Evolutionary conservation across 176 grass and related monocot species (phyloP).

Genomic region (Bromus sterilis): DNA sequence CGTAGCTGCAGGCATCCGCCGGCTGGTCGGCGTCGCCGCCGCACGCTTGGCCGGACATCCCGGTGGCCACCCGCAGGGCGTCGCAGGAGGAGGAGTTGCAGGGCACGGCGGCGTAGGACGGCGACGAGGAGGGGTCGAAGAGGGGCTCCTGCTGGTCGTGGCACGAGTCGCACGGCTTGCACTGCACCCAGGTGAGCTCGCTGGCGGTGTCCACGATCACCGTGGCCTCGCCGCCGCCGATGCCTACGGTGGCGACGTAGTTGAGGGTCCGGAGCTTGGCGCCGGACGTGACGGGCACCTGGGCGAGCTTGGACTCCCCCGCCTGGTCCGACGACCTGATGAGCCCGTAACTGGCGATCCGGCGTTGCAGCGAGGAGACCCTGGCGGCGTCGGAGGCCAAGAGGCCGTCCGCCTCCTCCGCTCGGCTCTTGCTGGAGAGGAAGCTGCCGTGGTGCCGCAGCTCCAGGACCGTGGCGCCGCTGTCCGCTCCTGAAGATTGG

Average conservation of each 20-base stretch:
- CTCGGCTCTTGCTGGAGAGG: background rate
- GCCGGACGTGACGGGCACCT: constrained; percentile 46
- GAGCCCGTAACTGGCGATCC: background rate
- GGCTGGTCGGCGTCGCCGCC: constrained; percentile 5
- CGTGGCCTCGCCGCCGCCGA: constrained; percentile 41
- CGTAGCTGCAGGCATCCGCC: constrained; percentile 43
- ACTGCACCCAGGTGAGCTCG: constrained; percentile 85
- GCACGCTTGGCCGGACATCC: constrained; percentile 9
- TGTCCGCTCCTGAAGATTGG: constrained; percentile 27
- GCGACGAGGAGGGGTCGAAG: constrained; percentile 57
- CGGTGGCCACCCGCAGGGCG: constrained; percentile 40
- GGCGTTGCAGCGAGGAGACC: constrained; percentile 41
- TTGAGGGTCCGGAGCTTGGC: constrained; percentile 51
- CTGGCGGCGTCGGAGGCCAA: constrained; percentile 41
- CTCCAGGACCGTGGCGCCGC: constrained; percentile 47
- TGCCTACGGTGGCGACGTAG: constrained; percentile 41
- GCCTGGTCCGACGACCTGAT: background rate
- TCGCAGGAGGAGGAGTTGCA: constrained; percentile 59
- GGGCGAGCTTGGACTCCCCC: constrained; percentile 2
- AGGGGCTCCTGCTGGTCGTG: constrained; percentile 59
- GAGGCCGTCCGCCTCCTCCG: background rate
- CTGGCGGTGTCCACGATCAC: constrained; percentile 75
- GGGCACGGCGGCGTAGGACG: constrained; percentile 43
- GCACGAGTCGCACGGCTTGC: constrained; percentile 63
- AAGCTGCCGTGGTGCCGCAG: constrained; percentile 37